phyloP scores from a whole-genome alignment of 331 rosid species.

The Quercus tomentella region DNA sequence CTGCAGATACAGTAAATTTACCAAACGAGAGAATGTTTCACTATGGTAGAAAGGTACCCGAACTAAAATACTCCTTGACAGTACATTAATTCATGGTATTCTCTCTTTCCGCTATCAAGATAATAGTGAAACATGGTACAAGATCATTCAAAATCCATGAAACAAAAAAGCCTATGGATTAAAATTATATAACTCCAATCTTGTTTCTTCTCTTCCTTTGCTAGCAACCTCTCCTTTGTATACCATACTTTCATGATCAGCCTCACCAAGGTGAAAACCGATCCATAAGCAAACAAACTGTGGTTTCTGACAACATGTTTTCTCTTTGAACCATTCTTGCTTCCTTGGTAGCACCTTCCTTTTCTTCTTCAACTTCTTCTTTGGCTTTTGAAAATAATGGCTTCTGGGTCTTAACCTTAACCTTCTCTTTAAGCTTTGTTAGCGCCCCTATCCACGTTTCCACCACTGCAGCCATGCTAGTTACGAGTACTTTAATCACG shows the following conservation, averaged over 20 bases:
- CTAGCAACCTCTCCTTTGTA: neutral
- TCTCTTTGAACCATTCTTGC: constrained; percentile 15
- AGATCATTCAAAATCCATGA: neutral
- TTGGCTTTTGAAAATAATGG: constrained; percentile 22
- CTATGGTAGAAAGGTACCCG: too few relatives aligned
- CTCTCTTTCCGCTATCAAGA: too few relatives aligned
- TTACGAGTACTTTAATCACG: neutral
- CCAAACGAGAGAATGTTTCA: too few relatives aligned
- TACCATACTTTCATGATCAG: neutral
- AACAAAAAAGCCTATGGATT: neutral
- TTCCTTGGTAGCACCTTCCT: constrained; percentile 14
- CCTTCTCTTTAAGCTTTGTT: constrained; percentile 50
- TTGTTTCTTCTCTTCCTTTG: neutral
- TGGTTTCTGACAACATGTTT: constrained; percentile 55
- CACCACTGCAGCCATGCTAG: constrained; percentile 57
- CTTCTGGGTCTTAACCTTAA: constrained; percentile 31
- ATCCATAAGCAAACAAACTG: constrained; percentile 73
- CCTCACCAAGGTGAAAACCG: constrained; percentile 72
- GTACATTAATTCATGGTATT: too few relatives aligned
- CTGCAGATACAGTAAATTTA: too few relatives aligned
- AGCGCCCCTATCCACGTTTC: constrained; percentile 69
- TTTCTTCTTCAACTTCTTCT: constrained; percentile 9
- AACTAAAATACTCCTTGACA: too few relatives aligned
- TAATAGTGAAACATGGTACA: too few relatives aligned
- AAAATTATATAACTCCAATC: neutral